Conservation (phyloP, 176 grass and related monocot genomes). For the Aegilops umbellulata region DNA sequence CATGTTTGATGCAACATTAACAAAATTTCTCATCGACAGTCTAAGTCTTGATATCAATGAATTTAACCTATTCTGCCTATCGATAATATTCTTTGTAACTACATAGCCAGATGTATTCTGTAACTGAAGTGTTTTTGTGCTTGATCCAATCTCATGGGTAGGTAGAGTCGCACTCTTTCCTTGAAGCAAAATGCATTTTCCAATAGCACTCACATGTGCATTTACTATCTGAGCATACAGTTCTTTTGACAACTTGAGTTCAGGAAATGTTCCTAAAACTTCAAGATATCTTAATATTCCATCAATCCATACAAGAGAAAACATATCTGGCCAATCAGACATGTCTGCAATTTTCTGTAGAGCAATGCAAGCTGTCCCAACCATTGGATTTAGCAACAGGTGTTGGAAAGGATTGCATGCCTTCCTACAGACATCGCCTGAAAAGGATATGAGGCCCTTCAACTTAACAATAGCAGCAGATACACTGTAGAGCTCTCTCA, state of each 20-base stretch:
- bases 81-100: constrained; percentile 28
- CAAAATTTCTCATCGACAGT: constrained; percentile 67
- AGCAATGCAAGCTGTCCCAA: constrained; percentile 57
- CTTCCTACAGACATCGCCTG: constrained; percentile 25
- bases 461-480: constrained; percentile 80
- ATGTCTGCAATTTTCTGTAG: constrained; percentile 75
- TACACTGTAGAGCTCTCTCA: constrained; percentile 71
- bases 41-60: constrained; percentile 78
- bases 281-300: constrained; percentile 80
- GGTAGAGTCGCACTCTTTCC: constrained; percentile 75
- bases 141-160: constrained; percentile 82
- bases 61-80: constrained; percentile 50
- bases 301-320: constrained; percentile 76
- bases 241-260: constrained; percentile 63
- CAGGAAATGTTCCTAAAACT: constrained; percentile 62
- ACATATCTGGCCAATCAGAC: constrained; percentile 49
- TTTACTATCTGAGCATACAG: constrained; percentile 57
- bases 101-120: constrained; percentile 36
- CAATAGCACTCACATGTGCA: constrained; percentile 69
- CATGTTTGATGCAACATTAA: constrained; percentile 54
- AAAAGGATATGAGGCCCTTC: constrained; percentile 45
- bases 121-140: constrained; percentile 61
- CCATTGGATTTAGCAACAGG: constrained; percentile 41
- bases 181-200: constrained; percentile 91
- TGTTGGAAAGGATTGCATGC: constrained; percentile 31